phyloP scores from a whole-genome alignment of 208 protist species.

The Acanthamoeba castellanii region DNA sequence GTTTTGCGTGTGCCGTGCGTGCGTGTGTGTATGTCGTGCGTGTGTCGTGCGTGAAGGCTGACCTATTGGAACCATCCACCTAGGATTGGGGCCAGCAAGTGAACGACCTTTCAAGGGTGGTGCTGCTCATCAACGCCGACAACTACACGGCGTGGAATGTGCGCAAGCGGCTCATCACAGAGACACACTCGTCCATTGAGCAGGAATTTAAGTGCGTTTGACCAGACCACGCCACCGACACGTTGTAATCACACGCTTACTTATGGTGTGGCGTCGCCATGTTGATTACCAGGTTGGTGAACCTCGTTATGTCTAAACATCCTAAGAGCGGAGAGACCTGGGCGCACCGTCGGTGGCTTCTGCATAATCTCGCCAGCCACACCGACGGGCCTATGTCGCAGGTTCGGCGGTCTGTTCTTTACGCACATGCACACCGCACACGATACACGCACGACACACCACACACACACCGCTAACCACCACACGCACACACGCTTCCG shows the following conservation, averaged over 20 bases:
- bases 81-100: background rate
- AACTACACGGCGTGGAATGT: conserved; percentile 74
- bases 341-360: conserved; percentile 76
- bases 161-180: conserved; percentile 68
- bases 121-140: conserved; percentile 79
- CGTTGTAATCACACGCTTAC: background rate
- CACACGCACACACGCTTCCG: background rate
- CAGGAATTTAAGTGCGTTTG: background rate
- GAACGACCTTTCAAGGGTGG: background rate
- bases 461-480: too few relatives aligned
- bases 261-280: background rate
- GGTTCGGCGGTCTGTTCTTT: background rate
- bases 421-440: too few relatives aligned
- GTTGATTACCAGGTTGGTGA: conserved; percentile 77
- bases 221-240: too few relatives aligned
- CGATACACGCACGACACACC: background rate
- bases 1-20: background rate
- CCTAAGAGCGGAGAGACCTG: conserved; percentile 86
- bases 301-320: conserved; percentile 83
- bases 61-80: background rate
- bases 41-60: too few relatives aligned
- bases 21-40: background rate
- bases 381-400: background rate
- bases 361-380: background rate
- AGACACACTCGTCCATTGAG: background rate